Percentiles rank a stretch among this genome's conserved stretches.
Evolutionary conservation across 331 rosid genomes (phyloP).

Genomic region (Saraca asoca): DNA sequence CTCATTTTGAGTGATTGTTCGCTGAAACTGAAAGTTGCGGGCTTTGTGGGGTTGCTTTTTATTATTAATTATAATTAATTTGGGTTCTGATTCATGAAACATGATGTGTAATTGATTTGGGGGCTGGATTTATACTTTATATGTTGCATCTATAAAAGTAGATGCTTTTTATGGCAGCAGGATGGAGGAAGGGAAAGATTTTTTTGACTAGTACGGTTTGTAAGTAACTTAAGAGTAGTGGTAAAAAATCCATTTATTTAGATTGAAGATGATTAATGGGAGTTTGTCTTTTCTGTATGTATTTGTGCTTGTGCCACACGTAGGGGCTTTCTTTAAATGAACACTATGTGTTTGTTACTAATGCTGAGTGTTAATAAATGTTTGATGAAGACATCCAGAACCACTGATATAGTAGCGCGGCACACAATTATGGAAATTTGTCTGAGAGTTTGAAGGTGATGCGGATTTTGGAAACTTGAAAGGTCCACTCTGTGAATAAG

Average conservation of each 20-base stretch:
- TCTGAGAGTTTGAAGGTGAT: too few relatives aligned
- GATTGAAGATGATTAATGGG: not conserved
- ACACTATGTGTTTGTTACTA: not conserved
- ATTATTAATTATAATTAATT: not conserved
- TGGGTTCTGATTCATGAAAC: constrained; percentile 21
- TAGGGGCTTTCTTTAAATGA: constrained; percentile 38
- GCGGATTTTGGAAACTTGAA: too few relatives aligned
- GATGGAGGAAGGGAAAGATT: not conserved
- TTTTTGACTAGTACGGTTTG: not conserved
- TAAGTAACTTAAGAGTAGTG: not conserved
- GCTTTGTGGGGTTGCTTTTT: constrained; percentile 1
- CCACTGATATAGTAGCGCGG: not conserved
- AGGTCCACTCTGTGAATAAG: not conserved
- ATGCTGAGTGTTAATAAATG: constrained; percentile 5
- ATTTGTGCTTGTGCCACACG: constrained; percentile 31
- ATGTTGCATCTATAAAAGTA: not conserved
- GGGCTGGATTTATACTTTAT: not conserved
- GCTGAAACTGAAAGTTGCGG: not conserved
- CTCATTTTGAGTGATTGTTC: constrained; percentile 7
- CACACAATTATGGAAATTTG: constrained; percentile 9
- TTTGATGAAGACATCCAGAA: constrained; percentile 10
- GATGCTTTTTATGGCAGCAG: not conserved
- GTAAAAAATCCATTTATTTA: too few relatives aligned
- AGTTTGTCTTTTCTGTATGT: constrained; percentile 4
- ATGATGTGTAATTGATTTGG: constrained; percentile 7